Evolutionary conservation across 1,284 basidiomycete species (phyloP), one percentile per base, ranked within the genome.

Genomic region (Nidula niveotomentosa): DNA sequence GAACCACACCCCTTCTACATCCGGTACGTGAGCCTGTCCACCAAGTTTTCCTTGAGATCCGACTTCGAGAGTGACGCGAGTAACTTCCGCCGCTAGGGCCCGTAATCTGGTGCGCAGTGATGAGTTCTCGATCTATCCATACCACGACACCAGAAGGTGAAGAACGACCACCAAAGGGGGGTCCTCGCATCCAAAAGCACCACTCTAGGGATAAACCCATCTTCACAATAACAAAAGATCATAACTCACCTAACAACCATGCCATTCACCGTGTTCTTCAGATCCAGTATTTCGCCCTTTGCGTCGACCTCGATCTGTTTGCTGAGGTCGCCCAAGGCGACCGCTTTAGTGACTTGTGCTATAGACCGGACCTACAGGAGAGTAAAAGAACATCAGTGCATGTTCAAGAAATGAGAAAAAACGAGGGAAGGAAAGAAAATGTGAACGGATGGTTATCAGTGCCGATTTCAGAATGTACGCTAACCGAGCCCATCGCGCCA

Each of bases 281-380:
- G 77, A 72, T 98, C 96, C 52, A 98, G 79, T 53, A 99, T 98
- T 73, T 99, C 97, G 41, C 97, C 96, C 45, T 90, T 87, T 1
- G 96, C 96, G 66, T 97, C 92, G 63, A 99, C 96, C 54, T 96
- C 94, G 63, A 99, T 98, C 68, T 97, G 95, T 68, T 96, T 93
- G 36, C 89, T 92, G 60, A 99, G 77, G 75, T 99, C 97, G 49
- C 97, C 97, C 57, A 90, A 78, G 0, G 97, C 96, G 66, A 99
- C 96, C 8, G 97, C 97, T 69, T 95, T 98, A n/a, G 96, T 99
- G 34, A 76, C 74, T 45, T 88, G 86, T 33, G 96, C 94, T 67
- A 99, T 98, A 62, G 90, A 91, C 69, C 96, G 86, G 49, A 98
- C 95, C 72, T 76, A 55, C 15, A 39, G 23, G 23, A 23, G 23